Percentiles rank a stretch among this genome's conserved stretches.
phyloP scores from a whole-genome alignment of 805 yeast genomes.

The Metschnikowia amazonensis region DNA sequence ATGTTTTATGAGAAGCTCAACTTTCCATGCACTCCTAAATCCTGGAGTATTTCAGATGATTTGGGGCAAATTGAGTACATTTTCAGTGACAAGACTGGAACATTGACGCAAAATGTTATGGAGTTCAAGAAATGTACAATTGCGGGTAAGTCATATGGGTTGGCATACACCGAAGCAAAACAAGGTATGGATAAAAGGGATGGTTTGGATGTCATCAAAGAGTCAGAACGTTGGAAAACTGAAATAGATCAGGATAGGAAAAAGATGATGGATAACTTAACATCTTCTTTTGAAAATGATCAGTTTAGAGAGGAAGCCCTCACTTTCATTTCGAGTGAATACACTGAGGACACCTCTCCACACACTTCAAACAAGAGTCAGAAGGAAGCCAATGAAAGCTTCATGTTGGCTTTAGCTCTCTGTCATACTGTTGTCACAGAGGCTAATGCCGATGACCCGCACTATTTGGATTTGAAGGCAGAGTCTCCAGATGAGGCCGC shows the following conservation, averaged over 20 bases:
- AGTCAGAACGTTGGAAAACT: conserved; percentile 51
- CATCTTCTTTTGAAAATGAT: conserved; percentile 33
- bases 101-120: conserved; percentile 81
- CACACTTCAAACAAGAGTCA: conserved; percentile 33
- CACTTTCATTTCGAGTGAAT: conserved; percentile 62
- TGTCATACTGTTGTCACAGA: conserved; percentile 78
- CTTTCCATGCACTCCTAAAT: conserved; percentile 78
- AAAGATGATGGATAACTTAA: conserved; percentile 46
- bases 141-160: conserved; percentile 67
- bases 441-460: conserved; percentile 35
- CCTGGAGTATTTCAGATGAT: conserved; percentile 85
- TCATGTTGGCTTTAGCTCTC: conserved; percentile 62
- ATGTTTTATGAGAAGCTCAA: conserved; percentile 69
- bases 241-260: conserved; percentile 49
- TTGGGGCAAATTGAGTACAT: conserved; percentile 82
- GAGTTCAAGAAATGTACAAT: conserved; percentile 80
- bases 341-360: conserved; percentile 48
- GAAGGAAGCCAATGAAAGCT: conserved; percentile 47
- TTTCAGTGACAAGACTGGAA: conserved; percentile 82
- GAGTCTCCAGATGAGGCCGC: conserved; percentile 86
- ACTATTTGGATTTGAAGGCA: conserved; percentile 55
- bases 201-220: conserved; percentile 70
- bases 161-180: conserved; percentile 79
- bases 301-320: conserved; percentile 43
- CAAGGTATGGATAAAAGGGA: conserved; percentile 76